Conservation (phyloP, 1,284 basidiomycete species). For the Pseudozyma sp. region DNA sequence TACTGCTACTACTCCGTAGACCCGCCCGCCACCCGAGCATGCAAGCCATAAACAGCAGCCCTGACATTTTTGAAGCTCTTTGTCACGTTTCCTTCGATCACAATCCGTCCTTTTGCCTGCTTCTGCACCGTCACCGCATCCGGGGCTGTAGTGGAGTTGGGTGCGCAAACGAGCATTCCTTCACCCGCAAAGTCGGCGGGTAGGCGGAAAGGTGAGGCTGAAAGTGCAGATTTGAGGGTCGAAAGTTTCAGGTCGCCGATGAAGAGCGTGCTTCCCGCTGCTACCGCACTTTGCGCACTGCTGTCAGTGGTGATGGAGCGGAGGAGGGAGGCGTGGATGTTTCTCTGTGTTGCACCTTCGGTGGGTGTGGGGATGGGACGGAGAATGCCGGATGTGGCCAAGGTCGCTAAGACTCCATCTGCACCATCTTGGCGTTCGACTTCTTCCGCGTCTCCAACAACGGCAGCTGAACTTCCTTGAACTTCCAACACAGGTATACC, state of each 20-base stretch:
- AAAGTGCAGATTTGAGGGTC: constrained; percentile 54
- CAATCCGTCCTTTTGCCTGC: constrained; percentile 53
- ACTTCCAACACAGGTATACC: constrained; percentile 23
- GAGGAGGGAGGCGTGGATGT: constrained; percentile 1
- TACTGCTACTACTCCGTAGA: background rate
- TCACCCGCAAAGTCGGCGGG: constrained; percentile 67
- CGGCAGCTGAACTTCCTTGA: background rate
- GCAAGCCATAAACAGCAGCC: constrained; percentile 58
- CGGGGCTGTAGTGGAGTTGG: constrained; percentile 16
- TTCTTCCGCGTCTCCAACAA: constrained; percentile 1
- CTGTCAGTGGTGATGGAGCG: background rate
- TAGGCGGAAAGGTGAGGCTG: constrained; percentile 39
- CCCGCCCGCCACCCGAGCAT: constrained; percentile 52
- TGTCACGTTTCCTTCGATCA: constrained; percentile 66
- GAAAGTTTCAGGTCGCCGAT: constrained; percentile 68
- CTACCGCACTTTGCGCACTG: constrained; percentile 7
- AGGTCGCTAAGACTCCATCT: background rate
- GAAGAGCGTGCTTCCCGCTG: constrained; percentile 51
- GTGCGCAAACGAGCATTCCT: constrained; percentile 65
- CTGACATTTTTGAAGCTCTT: constrained; percentile 51
- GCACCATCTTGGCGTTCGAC: background rate
- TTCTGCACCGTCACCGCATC: constrained; percentile 61
- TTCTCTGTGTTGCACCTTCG: background rate
- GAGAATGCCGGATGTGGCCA: background rate
- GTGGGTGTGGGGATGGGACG: background rate